phyloP scores from a whole-genome alignment of 2,329 filamentous ascomycete species.

The Phialocephala subalpina region DNA sequence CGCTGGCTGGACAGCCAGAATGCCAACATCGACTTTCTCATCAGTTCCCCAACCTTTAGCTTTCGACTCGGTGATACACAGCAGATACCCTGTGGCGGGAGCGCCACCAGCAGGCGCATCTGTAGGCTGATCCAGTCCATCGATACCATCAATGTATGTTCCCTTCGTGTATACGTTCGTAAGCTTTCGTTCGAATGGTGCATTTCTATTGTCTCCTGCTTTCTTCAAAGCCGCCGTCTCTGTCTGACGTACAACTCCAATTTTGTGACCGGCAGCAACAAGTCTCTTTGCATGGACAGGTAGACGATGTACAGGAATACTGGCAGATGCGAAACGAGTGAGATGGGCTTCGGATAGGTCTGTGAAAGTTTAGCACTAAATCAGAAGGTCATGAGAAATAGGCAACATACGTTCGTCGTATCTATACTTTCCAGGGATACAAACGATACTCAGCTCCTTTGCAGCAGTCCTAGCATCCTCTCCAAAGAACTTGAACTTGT shows the following conservation, averaged over 20 bases:
- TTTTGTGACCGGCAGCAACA: constrained; percentile 92
- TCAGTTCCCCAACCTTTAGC: constrained; percentile 85
- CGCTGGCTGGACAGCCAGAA: constrained; percentile 92
- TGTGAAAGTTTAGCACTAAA: constrained; percentile 43
- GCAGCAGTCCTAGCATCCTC: constrained; percentile 91
- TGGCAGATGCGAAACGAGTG: constrained; percentile 91
- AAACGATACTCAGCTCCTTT: constrained; percentile 92
- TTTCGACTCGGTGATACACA: constrained; percentile 89
- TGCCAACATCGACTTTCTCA: constrained; percentile 90
- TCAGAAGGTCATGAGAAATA: background rate
- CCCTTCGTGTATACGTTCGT: constrained; percentile 98
- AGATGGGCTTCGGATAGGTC: constrained; percentile 91
- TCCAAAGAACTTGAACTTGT: constrained; percentile 97
- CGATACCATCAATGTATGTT: constrained; percentile 94
- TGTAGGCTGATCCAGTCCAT: constrained; percentile 69
- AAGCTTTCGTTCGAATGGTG: constrained; percentile 89
- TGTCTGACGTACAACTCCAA: constrained; percentile 91
- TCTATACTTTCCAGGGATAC: constrained; percentile 92
- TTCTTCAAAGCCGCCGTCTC: constrained; percentile 97
- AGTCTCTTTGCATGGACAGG: constrained; percentile 94
- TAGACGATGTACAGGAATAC: constrained; percentile 90
- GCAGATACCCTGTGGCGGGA: constrained; percentile 80
- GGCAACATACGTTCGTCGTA: constrained; percentile 81
- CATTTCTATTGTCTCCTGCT: constrained; percentile 90
- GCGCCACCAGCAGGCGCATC: constrained; percentile 66